phyloP scores from a whole-genome alignment of 1,139 yeast genomes.

The Candida anutae region DNA sequence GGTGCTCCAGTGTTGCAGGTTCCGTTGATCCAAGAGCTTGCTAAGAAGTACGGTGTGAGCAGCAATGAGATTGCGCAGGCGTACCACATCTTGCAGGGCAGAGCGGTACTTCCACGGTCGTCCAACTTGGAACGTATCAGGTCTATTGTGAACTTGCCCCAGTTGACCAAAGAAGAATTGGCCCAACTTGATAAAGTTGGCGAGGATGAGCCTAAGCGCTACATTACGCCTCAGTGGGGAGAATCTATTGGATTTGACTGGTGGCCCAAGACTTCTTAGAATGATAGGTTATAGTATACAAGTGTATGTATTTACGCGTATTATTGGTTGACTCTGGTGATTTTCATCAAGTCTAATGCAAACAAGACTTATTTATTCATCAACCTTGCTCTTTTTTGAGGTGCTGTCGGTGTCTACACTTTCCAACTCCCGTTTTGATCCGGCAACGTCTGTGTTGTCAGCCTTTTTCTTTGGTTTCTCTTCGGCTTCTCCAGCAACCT shows the following conservation, averaged over 20 bases:
- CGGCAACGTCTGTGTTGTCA: no score
- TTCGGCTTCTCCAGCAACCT: constrained; percentile 29
- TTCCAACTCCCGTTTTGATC: no score
- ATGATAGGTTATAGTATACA: no score
- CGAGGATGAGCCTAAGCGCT: constrained; percentile 30
- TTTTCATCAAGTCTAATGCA: no score
- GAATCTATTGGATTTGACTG: constrained; percentile 29
- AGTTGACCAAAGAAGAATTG: constrained; percentile 37
- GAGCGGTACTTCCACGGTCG: constrained; percentile 28
- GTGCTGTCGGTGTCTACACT: no score
- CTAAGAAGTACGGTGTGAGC: constrained; percentile 23
- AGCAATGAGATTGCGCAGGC: constrained; percentile 30
- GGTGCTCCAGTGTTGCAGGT: constrained; percentile 31
- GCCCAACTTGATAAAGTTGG: constrained; percentile 36
- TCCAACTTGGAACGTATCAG: constrained; percentile 31
- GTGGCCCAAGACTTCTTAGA: no score
- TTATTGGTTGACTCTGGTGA: no score
- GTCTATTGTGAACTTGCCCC: constrained; percentile 24
- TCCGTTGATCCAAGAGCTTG: constrained; percentile 24
- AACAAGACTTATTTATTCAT: no score
- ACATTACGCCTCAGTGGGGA: constrained; percentile 30
- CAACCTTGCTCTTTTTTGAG: no score
- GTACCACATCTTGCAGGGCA: constrained; percentile 28
- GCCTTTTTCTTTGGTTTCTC: no score
- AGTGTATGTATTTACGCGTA: no score